phyloP scores from a whole-genome alignment of 371 early-diverging fungal genomes.

The Phascolomyces articulosus region DNA sequence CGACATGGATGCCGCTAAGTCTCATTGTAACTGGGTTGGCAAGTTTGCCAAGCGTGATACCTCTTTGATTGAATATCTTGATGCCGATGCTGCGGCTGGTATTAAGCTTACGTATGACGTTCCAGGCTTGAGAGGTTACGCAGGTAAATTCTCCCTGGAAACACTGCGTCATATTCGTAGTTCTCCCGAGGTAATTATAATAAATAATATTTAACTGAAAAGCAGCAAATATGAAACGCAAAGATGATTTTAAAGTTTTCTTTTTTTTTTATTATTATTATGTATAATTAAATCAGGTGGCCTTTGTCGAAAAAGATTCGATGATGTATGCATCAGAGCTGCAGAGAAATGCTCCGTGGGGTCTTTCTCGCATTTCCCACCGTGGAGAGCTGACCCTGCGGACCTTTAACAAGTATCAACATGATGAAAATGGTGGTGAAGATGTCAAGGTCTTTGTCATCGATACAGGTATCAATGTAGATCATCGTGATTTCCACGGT shows the following conservation, averaged over 20 bases:
- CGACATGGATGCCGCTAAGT: constrained; percentile 18
- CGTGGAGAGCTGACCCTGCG: constrained; percentile 63
- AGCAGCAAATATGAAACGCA: background rate
- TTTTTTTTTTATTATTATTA: too few species aligned
- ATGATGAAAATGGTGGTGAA: constrained; percentile 76
- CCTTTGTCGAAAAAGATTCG: constrained; percentile 87
- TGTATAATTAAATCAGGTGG: constrained; percentile 56
- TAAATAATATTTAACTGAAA: background rate
- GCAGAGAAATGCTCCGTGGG: constrained; percentile 89
- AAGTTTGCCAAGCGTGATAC: constrained; percentile 17
- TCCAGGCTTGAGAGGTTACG: constrained; percentile 77
- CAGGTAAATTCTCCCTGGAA: constrained; percentile 74
- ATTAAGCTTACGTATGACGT: constrained; percentile 78
- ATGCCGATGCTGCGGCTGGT: constrained; percentile 40
- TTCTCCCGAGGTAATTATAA: constrained; percentile 41
- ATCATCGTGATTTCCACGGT: constrained; percentile 85
- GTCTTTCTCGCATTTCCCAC: constrained; percentile 87
- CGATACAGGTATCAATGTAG: constrained; percentile 84
- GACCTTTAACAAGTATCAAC: constrained; percentile 76
- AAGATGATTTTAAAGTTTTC: background rate
- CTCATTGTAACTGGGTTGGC: constrained; percentile 39
- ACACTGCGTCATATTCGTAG: constrained; percentile 71
- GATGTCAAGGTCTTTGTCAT: constrained; percentile 84
- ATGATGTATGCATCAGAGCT: constrained; percentile 74
- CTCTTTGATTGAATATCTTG: constrained; percentile 18